phyloP scores from a whole-genome alignment of 306 rosid genomes.

The Medicago arabica region DNA sequence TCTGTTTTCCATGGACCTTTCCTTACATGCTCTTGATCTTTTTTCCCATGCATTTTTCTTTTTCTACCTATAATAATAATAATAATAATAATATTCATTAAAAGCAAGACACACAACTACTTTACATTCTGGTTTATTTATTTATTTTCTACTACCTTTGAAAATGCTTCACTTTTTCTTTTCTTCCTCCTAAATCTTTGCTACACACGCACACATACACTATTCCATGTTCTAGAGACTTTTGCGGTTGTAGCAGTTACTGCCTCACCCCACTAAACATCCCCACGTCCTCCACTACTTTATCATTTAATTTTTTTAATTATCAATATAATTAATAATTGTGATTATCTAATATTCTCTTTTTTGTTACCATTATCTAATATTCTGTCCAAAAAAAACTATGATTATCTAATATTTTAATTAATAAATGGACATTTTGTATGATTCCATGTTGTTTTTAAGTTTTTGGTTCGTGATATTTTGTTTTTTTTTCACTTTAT shows the following conservation, averaged over 20 bases:
- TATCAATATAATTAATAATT: neutral
- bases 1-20: constrained; percentile 89
- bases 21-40: constrained; percentile 57
- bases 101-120: neutral
- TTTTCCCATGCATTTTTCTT: constrained; percentile 59
- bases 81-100: neutral
- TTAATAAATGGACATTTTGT: too few relatives aligned
- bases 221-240: neutral
- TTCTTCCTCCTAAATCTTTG: constrained; percentile 24
- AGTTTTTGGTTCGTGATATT: too few relatives aligned
- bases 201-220: neutral
- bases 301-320: neutral
- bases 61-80: neutral
- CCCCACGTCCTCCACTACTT: constrained; percentile 1
- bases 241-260: neutral
- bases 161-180: neutral
- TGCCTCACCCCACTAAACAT: neutral
- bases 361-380: too few relatives aligned
- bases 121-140: neutral
- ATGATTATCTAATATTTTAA: too few relatives aligned
- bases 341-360: too few relatives aligned
- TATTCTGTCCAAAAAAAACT: too few relatives aligned
- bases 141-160: neutral
- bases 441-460: too few relatives aligned
- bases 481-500: too few relatives aligned